These are phyloP conservation scores for Ophiostoma sp. DNA, from an alignment of 2,329 filamentous ascomycete genomes.

Conservation along the genomic window DNA sequence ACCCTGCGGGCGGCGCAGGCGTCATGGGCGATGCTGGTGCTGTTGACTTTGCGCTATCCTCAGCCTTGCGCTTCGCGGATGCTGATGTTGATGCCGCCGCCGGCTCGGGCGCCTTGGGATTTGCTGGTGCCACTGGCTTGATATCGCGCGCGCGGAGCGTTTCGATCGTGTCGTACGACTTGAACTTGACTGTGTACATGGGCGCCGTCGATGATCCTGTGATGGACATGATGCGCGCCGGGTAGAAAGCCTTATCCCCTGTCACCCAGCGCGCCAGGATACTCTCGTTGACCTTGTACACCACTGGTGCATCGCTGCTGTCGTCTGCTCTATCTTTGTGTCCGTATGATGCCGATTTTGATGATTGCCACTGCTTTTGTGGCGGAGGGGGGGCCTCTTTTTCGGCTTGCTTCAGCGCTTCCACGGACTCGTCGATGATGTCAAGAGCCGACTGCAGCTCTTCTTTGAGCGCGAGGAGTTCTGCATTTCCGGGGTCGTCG, in stretches of 20 bases:
- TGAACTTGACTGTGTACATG: constrained; percentile 93
- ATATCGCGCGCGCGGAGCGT: constrained; percentile 78
- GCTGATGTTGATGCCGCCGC: background rate
- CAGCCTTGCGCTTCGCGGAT: constrained; percentile 69
- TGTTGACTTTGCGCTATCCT: constrained; percentile 51
- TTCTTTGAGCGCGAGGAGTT: constrained; percentile 68
- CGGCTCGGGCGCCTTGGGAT: background rate
- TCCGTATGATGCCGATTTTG: constrained; percentile 41
- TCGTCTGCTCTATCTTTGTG: background rate
- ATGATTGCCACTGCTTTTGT: constrained; percentile 33
- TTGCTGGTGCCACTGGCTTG: constrained; percentile 54
- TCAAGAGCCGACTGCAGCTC: constrained; percentile 79
- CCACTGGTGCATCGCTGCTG: constrained; percentile 39
- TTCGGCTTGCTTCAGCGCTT: constrained; percentile 63
- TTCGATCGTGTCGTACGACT: constrained; percentile 80
- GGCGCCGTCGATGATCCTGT: constrained; percentile 87
- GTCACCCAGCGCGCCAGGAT: constrained; percentile 87
- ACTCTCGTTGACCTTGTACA: constrained; percentile 81
- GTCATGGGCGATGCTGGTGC: constrained; percentile 25
- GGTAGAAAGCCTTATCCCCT: constrained; percentile 85
- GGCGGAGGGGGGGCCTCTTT: constrained; percentile 33
- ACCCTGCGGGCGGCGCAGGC: constrained; percentile 21
- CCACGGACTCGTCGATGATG: constrained; percentile 72
- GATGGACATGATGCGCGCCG: constrained; percentile 86
- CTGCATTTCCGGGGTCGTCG: constrained; percentile 72